Percentiles rank a stretch among this genome's conserved stretches.
phyloP scores from a whole-genome alignment of 106 monocot genomes.

The Ottelia alismoides region DNA sequence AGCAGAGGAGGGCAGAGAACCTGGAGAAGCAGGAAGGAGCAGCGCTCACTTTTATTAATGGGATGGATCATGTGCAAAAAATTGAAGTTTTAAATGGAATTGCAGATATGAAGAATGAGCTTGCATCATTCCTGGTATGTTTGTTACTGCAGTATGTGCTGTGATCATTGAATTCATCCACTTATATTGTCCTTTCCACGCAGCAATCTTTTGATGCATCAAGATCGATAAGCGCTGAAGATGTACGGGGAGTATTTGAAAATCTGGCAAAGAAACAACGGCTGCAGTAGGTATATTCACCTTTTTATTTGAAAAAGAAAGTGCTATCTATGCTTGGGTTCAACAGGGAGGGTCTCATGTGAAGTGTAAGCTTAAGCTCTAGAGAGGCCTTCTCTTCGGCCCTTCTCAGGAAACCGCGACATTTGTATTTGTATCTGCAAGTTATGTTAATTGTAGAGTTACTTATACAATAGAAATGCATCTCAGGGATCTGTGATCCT shows the following conservation, averaged over 20 bases:
- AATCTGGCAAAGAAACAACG: conserved; percentile 92
- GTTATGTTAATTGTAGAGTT: no score
- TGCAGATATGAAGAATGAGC: conserved; percentile 73
- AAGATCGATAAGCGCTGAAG: conserved; percentile 70
- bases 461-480: no score
- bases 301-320: no score
- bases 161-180: no score
- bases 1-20: conserved; percentile 64
- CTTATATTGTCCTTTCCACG: conserved; percentile 1
- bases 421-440: no score
- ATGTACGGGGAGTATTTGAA: conserved; percentile 64
- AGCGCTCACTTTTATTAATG: conserved; percentile 68
- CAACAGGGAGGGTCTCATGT: no score
- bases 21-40: conserved; percentile 73
- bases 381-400: no score
- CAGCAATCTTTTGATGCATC: conserved; percentile 80
- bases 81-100: conserved; percentile 88
- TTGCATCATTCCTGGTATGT: conserved; percentile 78
- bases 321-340: no score
- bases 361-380: no score
- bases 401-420: no score
- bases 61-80: conserved; percentile 73
- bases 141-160: no score
- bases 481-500: no score
- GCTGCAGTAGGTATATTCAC: conserved; percentile 23